Percentiles rank a stretch among this genome's conserved stretches.
Evolutionary conservation across 306 rosid species (phyloP).

Genomic region (Medicago arabica): DNA sequence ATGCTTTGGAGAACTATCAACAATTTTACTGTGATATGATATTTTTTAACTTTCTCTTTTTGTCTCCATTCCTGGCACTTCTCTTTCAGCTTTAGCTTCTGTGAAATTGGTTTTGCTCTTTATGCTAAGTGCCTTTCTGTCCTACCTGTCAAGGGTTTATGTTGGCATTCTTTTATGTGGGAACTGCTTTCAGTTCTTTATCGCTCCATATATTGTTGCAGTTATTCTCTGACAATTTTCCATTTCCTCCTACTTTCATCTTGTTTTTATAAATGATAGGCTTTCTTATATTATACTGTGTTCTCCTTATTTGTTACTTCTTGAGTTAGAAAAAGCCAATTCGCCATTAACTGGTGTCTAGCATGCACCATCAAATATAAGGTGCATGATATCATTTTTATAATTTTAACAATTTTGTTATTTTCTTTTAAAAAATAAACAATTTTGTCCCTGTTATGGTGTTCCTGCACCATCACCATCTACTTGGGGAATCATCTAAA

Average conservation of each 20-base stretch:
- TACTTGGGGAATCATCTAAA: neutral
- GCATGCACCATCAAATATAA: neutral
- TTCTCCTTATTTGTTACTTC: neutral
- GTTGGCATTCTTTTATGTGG: constrained; percentile 3
- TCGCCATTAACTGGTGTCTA: neutral
- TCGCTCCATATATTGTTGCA: neutral
- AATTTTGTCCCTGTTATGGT: neutral
- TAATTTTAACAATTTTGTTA: neutral
- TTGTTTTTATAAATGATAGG: neutral
- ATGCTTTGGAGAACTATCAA: constrained; percentile 33
- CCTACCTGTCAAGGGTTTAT: neutral
- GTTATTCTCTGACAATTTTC: neutral
- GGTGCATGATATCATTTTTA: neutral
- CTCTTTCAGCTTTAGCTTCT: constrained; percentile 9
- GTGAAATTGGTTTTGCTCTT: constrained; percentile 9
- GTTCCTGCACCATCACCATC: neutral
- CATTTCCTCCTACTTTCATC: neutral
- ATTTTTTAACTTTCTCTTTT: neutral
- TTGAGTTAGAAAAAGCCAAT: neutral
- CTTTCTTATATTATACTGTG: neutral
- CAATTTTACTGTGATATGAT: constrained; percentile 13
- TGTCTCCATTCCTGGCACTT: constrained; percentile 7
- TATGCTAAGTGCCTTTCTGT: constrained; percentile 15
- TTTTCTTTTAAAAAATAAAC: neutral
- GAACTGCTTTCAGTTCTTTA: constrained; percentile 6